Percentiles rank a stretch among this genome's conserved stretches.
Conservation (phyloP, 2,329 filamentous ascomycete genomes). For the Sphaerulina musiva region DNA sequence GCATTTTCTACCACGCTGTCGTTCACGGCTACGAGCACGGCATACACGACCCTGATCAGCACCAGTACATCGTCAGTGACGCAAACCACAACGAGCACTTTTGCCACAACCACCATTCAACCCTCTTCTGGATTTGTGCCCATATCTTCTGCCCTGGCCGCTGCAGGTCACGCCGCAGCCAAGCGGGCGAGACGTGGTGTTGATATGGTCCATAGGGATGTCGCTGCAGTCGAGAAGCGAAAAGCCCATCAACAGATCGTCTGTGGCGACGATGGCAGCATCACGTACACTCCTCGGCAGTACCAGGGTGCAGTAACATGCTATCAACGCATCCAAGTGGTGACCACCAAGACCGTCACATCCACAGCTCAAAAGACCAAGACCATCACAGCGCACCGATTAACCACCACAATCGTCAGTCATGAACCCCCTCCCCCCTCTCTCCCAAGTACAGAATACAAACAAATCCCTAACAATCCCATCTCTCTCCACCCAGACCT, state of each 20-base stretch:
- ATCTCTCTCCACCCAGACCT: slow-evolving; percentile 1
- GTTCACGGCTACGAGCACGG: slow-evolving; percentile 11
- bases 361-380: slow-evolving; percentile 7
- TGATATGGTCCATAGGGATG: neutral
- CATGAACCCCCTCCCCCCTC: neutral
- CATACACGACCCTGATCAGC: slow-evolving; percentile 10
- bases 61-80: slow-evolving; percentile 4
- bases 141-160: slow-evolving; percentile 11
- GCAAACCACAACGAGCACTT: slow-evolving; percentile 12
- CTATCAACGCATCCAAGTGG: slow-evolving; percentile 9
- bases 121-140: slow-evolving; percentile 12
- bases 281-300: slow-evolving; percentile 13
- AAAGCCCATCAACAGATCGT: slow-evolving; percentile 11
- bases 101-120: slow-evolving; percentile 9
- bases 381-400: slow-evolving; percentile 11
- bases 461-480: too few species aligned
- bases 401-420: slow-evolving; percentile 8
- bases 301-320: slow-evolving; percentile 15
- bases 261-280: slow-evolving; percentile 10
- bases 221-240: slow-evolving; percentile 3
- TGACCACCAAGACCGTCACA: slow-evolving; percentile 13
- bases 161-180: slow-evolving; percentile 7
- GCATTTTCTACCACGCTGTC: slow-evolving; percentile 11
- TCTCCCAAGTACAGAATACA: too few species aligned
- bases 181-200: slow-evolving; percentile 2